Evolutionary conservation across 2,329 filamentous ascomycete genomes (phyloP).

Genomic region (Ophiosphaerella herpotricha): DNA sequence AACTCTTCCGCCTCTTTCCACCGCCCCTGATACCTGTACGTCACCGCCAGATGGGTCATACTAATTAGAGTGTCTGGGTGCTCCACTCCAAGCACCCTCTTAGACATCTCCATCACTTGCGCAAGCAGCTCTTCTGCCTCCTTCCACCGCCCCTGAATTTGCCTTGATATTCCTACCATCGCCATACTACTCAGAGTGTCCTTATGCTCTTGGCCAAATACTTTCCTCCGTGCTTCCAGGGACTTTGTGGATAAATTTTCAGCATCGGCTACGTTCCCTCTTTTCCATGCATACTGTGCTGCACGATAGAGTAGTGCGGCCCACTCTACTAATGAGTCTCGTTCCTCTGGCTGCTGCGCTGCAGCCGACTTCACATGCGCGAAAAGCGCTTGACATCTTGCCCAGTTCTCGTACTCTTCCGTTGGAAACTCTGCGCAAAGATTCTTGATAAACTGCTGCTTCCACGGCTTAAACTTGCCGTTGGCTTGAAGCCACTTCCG

Average conservation of each 20-base stretch:
- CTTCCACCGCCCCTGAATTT: not conserved
- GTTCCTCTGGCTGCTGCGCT: too few relatives aligned
- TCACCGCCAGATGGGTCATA: too few relatives aligned
- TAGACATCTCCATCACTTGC: not conserved
- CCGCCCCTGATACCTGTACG: too few relatives aligned
- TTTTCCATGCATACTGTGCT: constrained; percentile 6
- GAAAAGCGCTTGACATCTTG: constrained; percentile 4
- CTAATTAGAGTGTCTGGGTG: too few relatives aligned
- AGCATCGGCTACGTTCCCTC: not conserved
- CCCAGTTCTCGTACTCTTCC: constrained; percentile 8
- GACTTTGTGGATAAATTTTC: not conserved
- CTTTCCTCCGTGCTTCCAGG: not conserved
- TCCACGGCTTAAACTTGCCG: constrained; percentile 33
- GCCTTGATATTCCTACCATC: not conserved
- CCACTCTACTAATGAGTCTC: constrained; percentile 1
- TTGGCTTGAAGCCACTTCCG: constrained; percentile 17
- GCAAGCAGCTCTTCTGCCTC: too few relatives aligned
- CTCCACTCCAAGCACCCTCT: not conserved
- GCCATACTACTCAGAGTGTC: too few relatives aligned
- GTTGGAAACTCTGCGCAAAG: constrained; percentile 8
- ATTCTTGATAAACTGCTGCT: constrained; percentile 8
- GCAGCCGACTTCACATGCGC: constrained; percentile 7
- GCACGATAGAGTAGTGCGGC: constrained; percentile 7
- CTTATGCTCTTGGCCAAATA: too few relatives aligned
- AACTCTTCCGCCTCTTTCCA: too few relatives aligned